Percentiles rank a stretch among this genome's conserved stretches.
Evolutionary conservation across 768 basidiomycete species (phyloP).

Genomic region (Ramaria sp.): DNA sequence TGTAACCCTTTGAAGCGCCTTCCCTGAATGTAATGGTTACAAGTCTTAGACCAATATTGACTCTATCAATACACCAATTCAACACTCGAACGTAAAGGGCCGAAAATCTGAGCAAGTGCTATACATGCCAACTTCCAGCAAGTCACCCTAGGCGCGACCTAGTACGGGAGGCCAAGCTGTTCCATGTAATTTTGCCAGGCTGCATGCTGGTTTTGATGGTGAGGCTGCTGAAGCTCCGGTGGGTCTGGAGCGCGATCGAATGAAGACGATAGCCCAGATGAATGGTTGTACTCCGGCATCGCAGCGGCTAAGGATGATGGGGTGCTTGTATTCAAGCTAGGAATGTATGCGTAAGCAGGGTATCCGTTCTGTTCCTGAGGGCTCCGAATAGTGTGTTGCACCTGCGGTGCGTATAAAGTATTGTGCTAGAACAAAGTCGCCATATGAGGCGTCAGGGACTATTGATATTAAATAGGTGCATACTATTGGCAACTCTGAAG

Average conservation of each 20-base stretch:
- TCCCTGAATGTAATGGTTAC: no score
- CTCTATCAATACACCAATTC: no score
- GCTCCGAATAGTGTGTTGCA: not conserved
- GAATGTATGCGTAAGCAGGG: not conserved
- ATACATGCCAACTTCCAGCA: no score
- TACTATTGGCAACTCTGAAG: not conserved
- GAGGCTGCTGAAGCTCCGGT: not conserved
- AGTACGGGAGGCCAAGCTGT: not conserved
- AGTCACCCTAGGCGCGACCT: not conserved
- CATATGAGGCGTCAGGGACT: not conserved
- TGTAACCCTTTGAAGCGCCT: no score
- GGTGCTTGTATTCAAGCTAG: not conserved
- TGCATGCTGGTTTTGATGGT: constrained; percentile 3
- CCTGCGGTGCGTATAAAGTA: no score
- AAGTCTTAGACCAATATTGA: no score
- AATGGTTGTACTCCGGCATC: not conserved
- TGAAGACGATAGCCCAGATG: not conserved
- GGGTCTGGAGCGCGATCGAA: not conserved
- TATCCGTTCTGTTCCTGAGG: not conserved
- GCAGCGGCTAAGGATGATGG: constrained; percentile 4
- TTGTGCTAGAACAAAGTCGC: no score
- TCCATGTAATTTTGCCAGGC: constrained; percentile 8
- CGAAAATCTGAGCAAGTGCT: no score
- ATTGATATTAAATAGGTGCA: not conserved
- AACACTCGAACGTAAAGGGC: no score